A percentile compares a stretch with the other conserved stretches of the same genome.
Evolutionary conservation across 129 eudicot species (phyloP).

Genomic region (Tanacetum coccineum): DNA sequence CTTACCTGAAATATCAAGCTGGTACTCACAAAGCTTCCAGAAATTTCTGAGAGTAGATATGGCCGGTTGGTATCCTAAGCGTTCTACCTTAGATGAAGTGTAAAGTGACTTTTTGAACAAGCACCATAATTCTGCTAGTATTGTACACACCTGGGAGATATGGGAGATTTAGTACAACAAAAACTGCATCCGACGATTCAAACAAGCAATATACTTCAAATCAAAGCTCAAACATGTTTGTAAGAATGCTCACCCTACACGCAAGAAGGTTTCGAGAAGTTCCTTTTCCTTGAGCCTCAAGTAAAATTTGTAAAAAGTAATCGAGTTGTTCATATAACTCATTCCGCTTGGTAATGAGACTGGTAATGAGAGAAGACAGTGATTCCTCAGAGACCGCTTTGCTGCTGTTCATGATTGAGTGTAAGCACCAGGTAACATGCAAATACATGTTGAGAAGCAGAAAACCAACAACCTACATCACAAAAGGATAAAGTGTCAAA

Average conservation of each 20-base stretch:
- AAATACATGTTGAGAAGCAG: slow-evolving; percentile 90
- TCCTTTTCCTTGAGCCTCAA: slow-evolving; percentile 48
- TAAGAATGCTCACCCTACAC: slow-evolving; percentile 52
- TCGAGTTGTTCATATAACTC: slow-evolving; percentile 66
- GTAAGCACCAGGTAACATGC: slow-evolving; percentile 80
- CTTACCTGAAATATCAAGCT: slow-evolving; percentile 70
- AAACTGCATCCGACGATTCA: slow-evolving; percentile 2
- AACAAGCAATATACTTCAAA: not conserved
- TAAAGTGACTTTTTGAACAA: slow-evolving; percentile 62
- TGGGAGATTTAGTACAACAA: slow-evolving; percentile 21
- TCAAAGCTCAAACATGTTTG: slow-evolving; percentile 4
- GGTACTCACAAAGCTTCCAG: slow-evolving; percentile 79
- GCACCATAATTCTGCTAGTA: slow-evolving; percentile 80
- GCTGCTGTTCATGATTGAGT: slow-evolving; percentile 53
- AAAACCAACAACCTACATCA: slow-evolving; percentile 67
- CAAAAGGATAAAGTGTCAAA: slow-evolving; percentile 10
- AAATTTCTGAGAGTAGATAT: slow-evolving; percentile 48
- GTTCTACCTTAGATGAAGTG: slow-evolving; percentile 64
- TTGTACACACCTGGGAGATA: slow-evolving; percentile 68
- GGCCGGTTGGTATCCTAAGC: slow-evolving; percentile 68
- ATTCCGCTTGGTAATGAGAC: slow-evolving; percentile 57
- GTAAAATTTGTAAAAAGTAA: slow-evolving; percentile 39
- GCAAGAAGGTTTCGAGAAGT: slow-evolving; percentile 58
- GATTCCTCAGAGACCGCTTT: slow-evolving; percentile 59
- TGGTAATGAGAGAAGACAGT: too few species aligned